Evolutionary conservation across 2,329 filamentous ascomycete species (phyloP), one percentile per base, ranked within the genome.

Genomic region (Colletotrichum filicis): DNA sequence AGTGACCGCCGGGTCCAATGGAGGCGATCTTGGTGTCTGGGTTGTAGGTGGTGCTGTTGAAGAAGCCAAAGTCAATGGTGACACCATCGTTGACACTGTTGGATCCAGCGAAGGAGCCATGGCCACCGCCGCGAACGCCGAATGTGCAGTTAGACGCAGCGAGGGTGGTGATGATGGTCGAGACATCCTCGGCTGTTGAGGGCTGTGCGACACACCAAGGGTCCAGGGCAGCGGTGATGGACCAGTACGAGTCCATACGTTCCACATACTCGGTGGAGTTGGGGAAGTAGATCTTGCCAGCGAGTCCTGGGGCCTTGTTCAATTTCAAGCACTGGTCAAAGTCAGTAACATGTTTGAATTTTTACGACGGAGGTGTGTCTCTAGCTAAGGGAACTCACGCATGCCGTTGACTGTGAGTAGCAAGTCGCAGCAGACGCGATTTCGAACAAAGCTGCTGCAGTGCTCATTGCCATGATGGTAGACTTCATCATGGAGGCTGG

Each of bases 101-200:
- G 67, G 80, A 76, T 4, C 82, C 75, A 1, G 79, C 71, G 61
- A 79, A 80, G 28, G 77, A 76, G 30, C 77, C 81, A 53, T 85
- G 82, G 3, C 84, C 82, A 46, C 83, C 83, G 22, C 80, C 79
- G 1, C 82, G 79, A 42, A 86, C 79, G 22, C 82, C 84, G 73
- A 85, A 85, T 6, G 78, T 76, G 59, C 81, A 82, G 16, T 77
- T 53, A 7, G 77, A 76, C 5, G 75, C 61, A 30, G 77, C 75
- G 0, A 86, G 76, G 2, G 81, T 76, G 57, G 79, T 81, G 24
- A 85, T 77, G 2, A 80, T 78, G 8, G 75, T 74, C 5, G 83
- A 80, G 7, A 85, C 82, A 70, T 86, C 83, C 6, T 80, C 72
- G 6, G 80, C 74, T 1, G 79, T 78, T 32, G 75, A 71, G 2